Evolutionary conservation across 306 rosid genomes (phyloP), one percentile per base, ranked within the genome.

Genomic region (Geum urbanum): DNA sequence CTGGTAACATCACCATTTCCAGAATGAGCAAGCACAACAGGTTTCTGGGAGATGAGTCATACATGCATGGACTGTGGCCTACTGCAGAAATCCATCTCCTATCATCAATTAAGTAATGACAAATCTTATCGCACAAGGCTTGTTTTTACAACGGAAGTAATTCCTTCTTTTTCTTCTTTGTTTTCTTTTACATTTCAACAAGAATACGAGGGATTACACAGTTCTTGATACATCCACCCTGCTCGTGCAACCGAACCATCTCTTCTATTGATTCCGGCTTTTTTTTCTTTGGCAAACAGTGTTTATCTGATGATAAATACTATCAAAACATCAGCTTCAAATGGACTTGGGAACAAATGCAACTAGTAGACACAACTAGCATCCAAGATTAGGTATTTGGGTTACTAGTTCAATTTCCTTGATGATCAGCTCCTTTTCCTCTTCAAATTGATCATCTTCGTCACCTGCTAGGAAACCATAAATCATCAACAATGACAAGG

Each of bases 401-500:
- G 88, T 59, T 60, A 87, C 41, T 86, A 85, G 73, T 68, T 66
- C 84, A 14, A 94, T 88, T 87, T 94, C 99, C 72, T 62, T 82
- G 54, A 91, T 88, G 84, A 94, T 91, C 69, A 85, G 79, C 78
- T 91, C 97, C 63, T 94, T 94, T 77, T 91, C 99, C 80, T 94
- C 97, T 55, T 94, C 96, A 72, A 91, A 91, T 80, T 94, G 96
- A 51, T 94, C 97, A 50, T 94, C 99, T 83, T 90, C 97, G n/a
- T 96, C 83, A 75, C 97, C 98, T 90, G 87, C 52, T 43, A 79
- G 71, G 79, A 24, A 24, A 70, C 19, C 19, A 63, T 54, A 56
- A 45, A 55, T 54, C 43, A 57, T 50, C 37, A 74, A 40, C 45
- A 19, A 47, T 6, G 32, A 57, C 56, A 20, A 11, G 18, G 27